These are phyloP conservation scores for Podospora tetraspora DNA, from an alignment of 495 filamentous ascomycete genomes.

Conservation along the genomic window DNA sequence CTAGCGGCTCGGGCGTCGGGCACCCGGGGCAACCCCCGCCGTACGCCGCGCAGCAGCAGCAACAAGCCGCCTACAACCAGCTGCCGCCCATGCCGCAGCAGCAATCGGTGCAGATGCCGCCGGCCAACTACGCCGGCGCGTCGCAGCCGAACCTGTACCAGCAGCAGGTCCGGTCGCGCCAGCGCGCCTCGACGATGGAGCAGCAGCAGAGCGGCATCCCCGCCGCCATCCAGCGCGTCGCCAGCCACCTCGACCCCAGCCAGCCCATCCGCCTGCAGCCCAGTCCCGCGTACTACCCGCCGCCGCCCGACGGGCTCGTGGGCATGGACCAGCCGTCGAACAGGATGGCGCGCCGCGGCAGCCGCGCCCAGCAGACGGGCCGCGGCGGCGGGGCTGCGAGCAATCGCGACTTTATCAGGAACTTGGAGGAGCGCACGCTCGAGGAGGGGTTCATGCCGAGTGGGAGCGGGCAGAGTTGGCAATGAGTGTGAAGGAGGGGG, in stretches of 20 bases:
- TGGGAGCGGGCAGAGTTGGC: slow-evolving; percentile 43
- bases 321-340: slow-evolving; percentile 50
- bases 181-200: slow-evolving; percentile 93
- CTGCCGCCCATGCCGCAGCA: slow-evolving; percentile 59
- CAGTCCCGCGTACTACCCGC: slow-evolving; percentile 95
- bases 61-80: slow-evolving; percentile 58
- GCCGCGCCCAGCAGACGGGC: slow-evolving; percentile 59
- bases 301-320: slow-evolving; percentile 76
- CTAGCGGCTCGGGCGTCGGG: slow-evolving; percentile 41
- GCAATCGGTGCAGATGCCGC: slow-evolving; percentile 59
- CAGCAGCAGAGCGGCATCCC: slow-evolving; percentile 89
- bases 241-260: slow-evolving; percentile 91
- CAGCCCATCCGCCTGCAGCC: slow-evolving; percentile 92
- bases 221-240: slow-evolving; percentile 88
- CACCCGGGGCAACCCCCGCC: slow-evolving; percentile 75
- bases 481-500: slow-evolving; percentile 38
- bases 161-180: slow-evolving; percentile 60
- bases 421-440: slow-evolving; percentile 85
- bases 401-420: slow-evolving; percentile 88
- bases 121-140: slow-evolving; percentile 55
- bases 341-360: slow-evolving; percentile 70
- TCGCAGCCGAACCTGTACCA: slow-evolving; percentile 70
- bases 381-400: slow-evolving; percentile 38
- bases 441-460: slow-evolving; percentile 69
- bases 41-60: slow-evolving; percentile 59